A percentile compares a stretch with the other conserved stretches of the same genome.
phyloP scores from a whole-genome alignment of 768 basidiomycete species.

The Suillus subluteus region DNA sequence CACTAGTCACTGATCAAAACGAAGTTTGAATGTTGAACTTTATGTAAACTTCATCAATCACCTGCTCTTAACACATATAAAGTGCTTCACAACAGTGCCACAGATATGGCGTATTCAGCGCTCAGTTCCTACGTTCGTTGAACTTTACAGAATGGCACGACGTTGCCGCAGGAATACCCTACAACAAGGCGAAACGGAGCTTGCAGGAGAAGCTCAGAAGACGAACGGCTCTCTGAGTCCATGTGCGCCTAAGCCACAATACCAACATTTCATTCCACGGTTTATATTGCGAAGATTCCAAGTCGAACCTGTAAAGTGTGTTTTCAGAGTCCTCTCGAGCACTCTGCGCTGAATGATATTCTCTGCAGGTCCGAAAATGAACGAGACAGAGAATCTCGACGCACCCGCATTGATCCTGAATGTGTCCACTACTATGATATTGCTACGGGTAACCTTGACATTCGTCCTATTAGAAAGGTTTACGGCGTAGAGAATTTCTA shows the following conservation, averaged over 20 bases:
- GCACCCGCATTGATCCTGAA: too few relatives aligned
- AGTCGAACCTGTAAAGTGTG: constrained; percentile 13
- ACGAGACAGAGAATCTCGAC: constrained; percentile 1
- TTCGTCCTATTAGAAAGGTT: constrained; percentile 6
- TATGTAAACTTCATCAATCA: too few relatives aligned
- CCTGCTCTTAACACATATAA: too few relatives aligned
- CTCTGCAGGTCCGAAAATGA: constrained; percentile 15
- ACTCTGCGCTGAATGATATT: neutral
- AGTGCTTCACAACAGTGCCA: neutral
- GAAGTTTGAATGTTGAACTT: too few relatives aligned
- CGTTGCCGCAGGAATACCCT: neutral
- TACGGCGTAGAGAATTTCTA: constrained; percentile 30
- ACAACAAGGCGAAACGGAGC: neutral
- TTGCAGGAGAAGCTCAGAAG: neutral
- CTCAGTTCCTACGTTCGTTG: neutral
- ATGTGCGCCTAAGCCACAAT: too few relatives aligned
- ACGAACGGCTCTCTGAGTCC: too few relatives aligned
- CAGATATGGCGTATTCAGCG: neutral
- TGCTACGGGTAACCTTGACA: too few relatives aligned
- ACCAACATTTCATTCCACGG: constrained; percentile 13
- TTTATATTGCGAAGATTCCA: constrained; percentile 17
- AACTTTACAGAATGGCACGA: neutral
- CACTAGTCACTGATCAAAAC: too few relatives aligned
- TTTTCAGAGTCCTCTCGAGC: neutral
- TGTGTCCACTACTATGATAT: too few relatives aligned